These are phyloP conservation scores for Annona squamosa DNA, from an alignment of 164 flowering plant species.

Conservation along the genomic window DNA sequence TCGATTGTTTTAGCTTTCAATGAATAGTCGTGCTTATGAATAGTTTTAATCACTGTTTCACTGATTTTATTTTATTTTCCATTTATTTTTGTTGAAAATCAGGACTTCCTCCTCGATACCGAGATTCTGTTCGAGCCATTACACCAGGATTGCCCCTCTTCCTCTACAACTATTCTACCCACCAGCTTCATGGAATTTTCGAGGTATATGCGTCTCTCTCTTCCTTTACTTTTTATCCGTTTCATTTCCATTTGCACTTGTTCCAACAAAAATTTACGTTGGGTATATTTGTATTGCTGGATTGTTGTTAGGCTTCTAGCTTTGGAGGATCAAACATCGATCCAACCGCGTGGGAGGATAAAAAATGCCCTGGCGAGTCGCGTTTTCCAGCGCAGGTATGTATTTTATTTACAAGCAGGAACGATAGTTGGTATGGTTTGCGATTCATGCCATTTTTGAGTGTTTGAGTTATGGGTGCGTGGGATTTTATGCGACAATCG, in stretches of 20 bases:
- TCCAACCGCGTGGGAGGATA: conserved; percentile 94
- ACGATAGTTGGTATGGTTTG: background rate
- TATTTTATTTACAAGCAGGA: background rate
- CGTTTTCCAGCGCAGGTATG: conserved; percentile 95
- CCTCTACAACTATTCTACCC: conserved; percentile 96
- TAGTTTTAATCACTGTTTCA: no score
- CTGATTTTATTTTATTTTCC: no score
- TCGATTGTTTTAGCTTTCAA: no score
- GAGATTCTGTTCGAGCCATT: conserved; percentile 89
- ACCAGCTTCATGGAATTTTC: conserved; percentile 93
- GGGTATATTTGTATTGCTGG: background rate
- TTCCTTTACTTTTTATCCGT: background rate
- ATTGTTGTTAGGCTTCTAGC: conserved; percentile 61
- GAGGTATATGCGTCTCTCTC: conserved; percentile 47
- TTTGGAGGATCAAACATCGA: conserved; percentile 96
- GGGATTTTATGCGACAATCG: background rate
- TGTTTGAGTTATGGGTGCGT: background rate
- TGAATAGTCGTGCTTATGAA: no score
- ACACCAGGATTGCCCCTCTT: conserved; percentile 97
- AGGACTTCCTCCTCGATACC: conserved; percentile 90
- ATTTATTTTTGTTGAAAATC: background rate
- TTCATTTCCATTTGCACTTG: background rate
- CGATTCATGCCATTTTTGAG: background rate
- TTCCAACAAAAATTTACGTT: background rate
- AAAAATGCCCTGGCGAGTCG: conserved; percentile 80